Evolutionary conservation across 2,329 filamentous ascomycete genomes (phyloP), one percentile per base, ranked within the genome.

Genomic region (Blumeriella jaapii): DNA sequence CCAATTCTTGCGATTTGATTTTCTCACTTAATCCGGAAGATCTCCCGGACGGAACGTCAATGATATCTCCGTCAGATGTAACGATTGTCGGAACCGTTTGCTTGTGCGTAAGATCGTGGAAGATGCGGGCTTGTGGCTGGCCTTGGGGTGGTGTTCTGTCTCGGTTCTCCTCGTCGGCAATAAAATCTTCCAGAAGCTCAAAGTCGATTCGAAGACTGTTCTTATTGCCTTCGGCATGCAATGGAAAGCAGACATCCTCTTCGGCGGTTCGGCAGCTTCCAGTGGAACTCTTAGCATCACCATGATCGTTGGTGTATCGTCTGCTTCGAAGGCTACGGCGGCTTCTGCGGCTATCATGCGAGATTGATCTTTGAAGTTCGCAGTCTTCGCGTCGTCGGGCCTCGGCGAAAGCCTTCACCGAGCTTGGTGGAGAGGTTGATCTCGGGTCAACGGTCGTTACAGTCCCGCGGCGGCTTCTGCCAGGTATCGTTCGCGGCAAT

Each of bases 391-490:
- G 79, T 40, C 83, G 81, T 36, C 84, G 80, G 34, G 83, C 81
- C 49, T 91, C 83, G 12, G 91, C 91, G 59, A 98, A 98, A 3
- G 91, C 91, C 58, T 96, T 93, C 33, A 98, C 86, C 0, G 91
- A 98, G 59, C 95, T 98, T 6, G 91, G 91, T 8, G 89, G 89
- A 5, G 91, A 96, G 2, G 74, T 64, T 1, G 83, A 85, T 36
- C 84, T 71, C 30, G 71, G 74, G 14, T 72, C 69, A 15, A 62
- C 58, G 1, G 71, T 72, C 19, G 68, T 68, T 35, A 79, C 62
- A 38, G 69, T 50, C 53, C 59, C 65, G 38, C 71, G 68, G 11
- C 73, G 71, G 39, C 61, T 62, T 32, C 48, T 45, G 14, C 42
- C 44, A 62, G 61, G n/a, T 22, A 32, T 36, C 12, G 19, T 23